phyloP scores from a whole-genome alignment of 495 filamentous ascomycete species.

The Penicillium subrubescens region DNA sequence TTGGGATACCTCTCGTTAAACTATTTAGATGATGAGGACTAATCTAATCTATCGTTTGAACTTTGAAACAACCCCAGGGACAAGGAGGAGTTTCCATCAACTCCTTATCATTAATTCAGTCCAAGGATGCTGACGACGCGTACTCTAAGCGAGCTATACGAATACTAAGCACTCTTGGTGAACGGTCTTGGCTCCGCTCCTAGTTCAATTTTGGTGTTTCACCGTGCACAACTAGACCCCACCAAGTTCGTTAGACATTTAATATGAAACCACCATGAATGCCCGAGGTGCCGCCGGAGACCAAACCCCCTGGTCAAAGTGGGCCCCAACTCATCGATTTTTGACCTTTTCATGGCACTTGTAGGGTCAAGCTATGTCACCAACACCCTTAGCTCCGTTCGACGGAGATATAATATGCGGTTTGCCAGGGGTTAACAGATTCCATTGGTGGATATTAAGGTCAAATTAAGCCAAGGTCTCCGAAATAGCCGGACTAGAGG shows the following conservation, averaged over 20 bases:
- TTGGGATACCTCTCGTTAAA: not conserved
- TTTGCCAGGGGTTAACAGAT: not conserved
- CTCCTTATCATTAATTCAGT: not conserved
- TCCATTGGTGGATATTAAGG: not conserved
- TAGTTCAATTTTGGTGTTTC: not conserved
- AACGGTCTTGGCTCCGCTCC: not conserved
- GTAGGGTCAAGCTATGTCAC: not conserved
- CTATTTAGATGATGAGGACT: not conserved
- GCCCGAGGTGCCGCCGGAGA: conserved; percentile 21
- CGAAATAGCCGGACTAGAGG: not conserved
- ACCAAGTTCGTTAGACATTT: conserved; percentile 16
- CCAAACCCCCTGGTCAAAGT: not conserved
- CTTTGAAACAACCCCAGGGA: not conserved
- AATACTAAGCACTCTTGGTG: not conserved
- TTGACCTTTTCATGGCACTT: not conserved
- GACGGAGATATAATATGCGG: not conserved
- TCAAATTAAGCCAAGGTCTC: not conserved
- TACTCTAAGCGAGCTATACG: not conserved
- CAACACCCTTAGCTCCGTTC: not conserved
- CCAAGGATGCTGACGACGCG: not conserved
- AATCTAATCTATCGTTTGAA: not conserved
- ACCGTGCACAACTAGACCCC: conserved; percentile 12
- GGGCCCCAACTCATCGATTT: not conserved
- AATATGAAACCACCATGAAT: conserved; percentile 23
- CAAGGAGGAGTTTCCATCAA: not conserved